These are phyloP conservation scores for Hyaloscypha variabilis DNA, from an alignment of 495 filamentous ascomycete species.

Conservation along the genomic window DNA sequence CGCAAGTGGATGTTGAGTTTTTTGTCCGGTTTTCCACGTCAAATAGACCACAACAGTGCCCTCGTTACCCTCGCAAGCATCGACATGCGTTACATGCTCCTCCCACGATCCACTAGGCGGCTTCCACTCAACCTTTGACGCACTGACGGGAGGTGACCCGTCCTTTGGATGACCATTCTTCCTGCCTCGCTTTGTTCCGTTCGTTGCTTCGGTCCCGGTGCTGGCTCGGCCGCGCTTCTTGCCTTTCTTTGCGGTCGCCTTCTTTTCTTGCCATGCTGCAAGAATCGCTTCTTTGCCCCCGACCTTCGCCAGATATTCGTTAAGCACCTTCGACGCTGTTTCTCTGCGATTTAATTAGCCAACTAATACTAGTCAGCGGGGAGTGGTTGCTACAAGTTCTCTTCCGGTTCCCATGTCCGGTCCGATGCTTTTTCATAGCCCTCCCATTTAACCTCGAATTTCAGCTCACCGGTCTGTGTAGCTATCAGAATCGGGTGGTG, in stretches of 20 bases:
- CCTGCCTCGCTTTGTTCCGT: conserved; percentile 46
- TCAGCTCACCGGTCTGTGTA: conserved; percentile 38
- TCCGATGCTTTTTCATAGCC: conserved; percentile 61
- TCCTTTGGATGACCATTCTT: conserved; percentile 42
- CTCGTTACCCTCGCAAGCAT: conserved; percentile 57
- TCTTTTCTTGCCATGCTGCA: conserved; percentile 38
- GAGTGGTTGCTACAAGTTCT: conserved; percentile 51
- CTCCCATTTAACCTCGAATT: conserved; percentile 63
- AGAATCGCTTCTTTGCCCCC: conserved; percentile 59
- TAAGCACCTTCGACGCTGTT: conserved; percentile 45
- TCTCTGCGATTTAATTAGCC: conserved; percentile 31
- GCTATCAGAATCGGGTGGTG: conserved; percentile 16
- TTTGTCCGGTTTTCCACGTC: conserved; percentile 58
- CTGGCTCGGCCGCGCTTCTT: conserved; percentile 31
- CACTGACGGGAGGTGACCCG: conserved; percentile 38
- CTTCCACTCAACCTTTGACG: conserved; percentile 44
- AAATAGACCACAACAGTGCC: conserved; percentile 52
- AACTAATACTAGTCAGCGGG: neutral
- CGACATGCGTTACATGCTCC: conserved; percentile 53
- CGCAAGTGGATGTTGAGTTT: conserved; percentile 59
- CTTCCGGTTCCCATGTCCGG: conserved; percentile 63
- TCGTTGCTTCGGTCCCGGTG: conserved; percentile 24
- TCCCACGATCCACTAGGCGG: conserved; percentile 62
- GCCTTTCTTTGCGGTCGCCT: conserved; percentile 33
- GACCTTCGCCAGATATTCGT: conserved; percentile 45